Percentiles rank a stretch among this genome's conserved stretches.
Conservation (phyloP, 1,284 basidiomycete species). For the Papiliotrema terrestris region DNA sequence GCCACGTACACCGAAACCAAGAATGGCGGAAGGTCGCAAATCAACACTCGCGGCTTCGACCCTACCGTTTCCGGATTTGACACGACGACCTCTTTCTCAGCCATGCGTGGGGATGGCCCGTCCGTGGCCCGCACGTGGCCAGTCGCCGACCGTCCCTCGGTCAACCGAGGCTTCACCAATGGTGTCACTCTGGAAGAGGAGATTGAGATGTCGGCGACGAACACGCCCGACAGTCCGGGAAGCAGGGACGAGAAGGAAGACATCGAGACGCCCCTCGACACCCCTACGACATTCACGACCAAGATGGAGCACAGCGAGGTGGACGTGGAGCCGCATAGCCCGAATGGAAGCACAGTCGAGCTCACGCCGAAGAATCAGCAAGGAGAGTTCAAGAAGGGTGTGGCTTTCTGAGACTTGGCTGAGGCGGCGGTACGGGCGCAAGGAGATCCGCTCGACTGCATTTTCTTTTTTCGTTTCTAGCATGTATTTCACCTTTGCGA, state of each 20-base stretch:
- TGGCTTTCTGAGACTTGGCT: neutral
- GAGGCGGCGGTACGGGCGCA: too few species aligned
- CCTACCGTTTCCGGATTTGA: constrained; percentile 6
- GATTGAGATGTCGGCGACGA: constrained; percentile 19
- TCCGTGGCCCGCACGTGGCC: neutral
- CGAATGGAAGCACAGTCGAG: constrained; percentile 21
- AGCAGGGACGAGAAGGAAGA: constrained; percentile 1
- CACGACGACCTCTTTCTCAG: constrained; percentile 12
- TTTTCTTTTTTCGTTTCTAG: too few species aligned
- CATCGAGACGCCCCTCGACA: constrained; percentile 1
- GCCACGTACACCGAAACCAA: constrained; percentile 11
- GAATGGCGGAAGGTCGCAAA: constrained; percentile 5
- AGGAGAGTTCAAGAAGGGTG: constrained; percentile 7
- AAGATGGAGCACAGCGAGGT: constrained; percentile 12
- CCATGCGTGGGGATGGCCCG: constrained; percentile 6
- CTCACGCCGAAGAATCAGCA: constrained; percentile 15
- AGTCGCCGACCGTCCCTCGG: neutral
- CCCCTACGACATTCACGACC: constrained; percentile 12
- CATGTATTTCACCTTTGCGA: too few species aligned
- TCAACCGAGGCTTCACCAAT: constrained; percentile 25
- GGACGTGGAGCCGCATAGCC: constrained; percentile 1
- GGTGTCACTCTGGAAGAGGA: constrained; percentile 20
- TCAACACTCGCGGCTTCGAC: constrained; percentile 9
- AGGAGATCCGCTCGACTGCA: too few species aligned
- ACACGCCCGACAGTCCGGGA: neutral